Evolutionary conservation across 1,139 yeast species (phyloP), one percentile per base, ranked within the genome.

Genomic region (Saccharomycopsis hybrid): DNA sequence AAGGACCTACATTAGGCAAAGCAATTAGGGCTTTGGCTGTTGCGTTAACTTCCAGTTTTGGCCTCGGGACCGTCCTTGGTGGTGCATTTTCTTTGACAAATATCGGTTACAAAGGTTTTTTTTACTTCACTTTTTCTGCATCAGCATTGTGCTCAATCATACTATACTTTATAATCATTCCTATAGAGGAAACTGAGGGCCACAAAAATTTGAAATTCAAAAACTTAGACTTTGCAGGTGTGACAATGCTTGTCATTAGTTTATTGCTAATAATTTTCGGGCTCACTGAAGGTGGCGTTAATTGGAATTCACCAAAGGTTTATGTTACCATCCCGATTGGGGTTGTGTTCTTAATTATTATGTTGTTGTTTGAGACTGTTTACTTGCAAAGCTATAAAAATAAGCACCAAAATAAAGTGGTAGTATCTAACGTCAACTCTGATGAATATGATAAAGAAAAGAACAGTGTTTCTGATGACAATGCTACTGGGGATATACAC

Each of bases 61-160:
- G 71, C 2, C 2, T 64, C 9, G 72, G 72, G 2, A 49, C 60
- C 5, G 43, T 69, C 7, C 30, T 68, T 4, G 72, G 72, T 8
- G 73, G 72, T 43, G 72, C 68, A 0, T 68, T 69, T 46, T 55
- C 63, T 2, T 48, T 49, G 29, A 57, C 69, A 1, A 13, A 30
- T 2, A 55, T 65, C 43, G 72, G 72, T 0, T 67, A 66, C 49
- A 57, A 58, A 44, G 64, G 64, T 1, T 54, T 65, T 11, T 65
- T 63, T 45, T 68, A 59, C 42, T 58, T 66, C 44, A 55, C 62
- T 0, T 65, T 64, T 57, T 70, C 57, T 1, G 43, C 53, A 45
- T 42, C 50, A 50, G n/a, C 51, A 47, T 0, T 52, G 55, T 4
- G 13, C 5, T 57, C 65, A 41, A 39, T 53, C 11, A 41, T 54